Evolutionary conservation across 352 stramenopile genomes (phyloP).

Genomic region (Elongisporangium senticosum): DNA sequence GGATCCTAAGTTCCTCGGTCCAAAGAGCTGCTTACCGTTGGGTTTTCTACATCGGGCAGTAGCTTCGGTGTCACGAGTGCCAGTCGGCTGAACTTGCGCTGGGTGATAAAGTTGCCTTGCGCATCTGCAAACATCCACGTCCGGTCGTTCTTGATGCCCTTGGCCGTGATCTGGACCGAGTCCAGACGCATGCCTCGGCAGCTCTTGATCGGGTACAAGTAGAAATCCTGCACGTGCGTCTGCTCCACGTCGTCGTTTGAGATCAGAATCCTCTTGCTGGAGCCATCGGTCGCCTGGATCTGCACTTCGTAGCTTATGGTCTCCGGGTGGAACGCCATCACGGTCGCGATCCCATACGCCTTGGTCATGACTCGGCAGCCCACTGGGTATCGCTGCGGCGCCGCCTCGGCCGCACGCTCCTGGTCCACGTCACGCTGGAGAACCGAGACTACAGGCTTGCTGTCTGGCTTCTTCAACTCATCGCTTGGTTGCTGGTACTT

Average conservation of each 20-base stretch:
- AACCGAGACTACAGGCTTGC: constrained; percentile 11
- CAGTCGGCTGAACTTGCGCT: constrained; percentile 61
- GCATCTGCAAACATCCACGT: constrained; percentile 74
- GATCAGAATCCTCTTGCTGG: constrained; percentile 11
- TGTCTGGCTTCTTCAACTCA: neutral
- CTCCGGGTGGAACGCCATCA: constrained; percentile 19
- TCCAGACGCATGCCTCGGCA: constrained; percentile 56
- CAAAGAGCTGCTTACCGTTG: constrained; percentile 17
- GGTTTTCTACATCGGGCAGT: constrained; percentile 37
- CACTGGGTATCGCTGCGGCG: constrained; percentile 16
- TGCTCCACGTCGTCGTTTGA: constrained; percentile 17
- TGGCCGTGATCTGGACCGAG: constrained; percentile 34
- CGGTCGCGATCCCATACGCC: constrained; percentile 4
- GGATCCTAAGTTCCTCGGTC: neutral
- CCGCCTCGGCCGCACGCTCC: constrained; percentile 17
- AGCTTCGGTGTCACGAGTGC: constrained; percentile 54
- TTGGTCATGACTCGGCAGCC: constrained; percentile 17
- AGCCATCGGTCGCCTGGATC: neutral
- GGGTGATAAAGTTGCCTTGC: constrained; percentile 61
- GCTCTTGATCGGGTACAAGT: constrained; percentile 85
- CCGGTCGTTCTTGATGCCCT: constrained; percentile 65
- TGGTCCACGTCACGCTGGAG: constrained; percentile 24
- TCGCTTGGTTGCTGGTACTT: constrained; percentile 2
- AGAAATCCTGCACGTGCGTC: constrained; percentile 37
- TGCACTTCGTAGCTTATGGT: constrained; percentile 30